These are phyloP conservation scores for Claviceps humidiphila DNA, from an alignment of 2,329 filamentous ascomycete species.

Conservation along the genomic window DNA sequence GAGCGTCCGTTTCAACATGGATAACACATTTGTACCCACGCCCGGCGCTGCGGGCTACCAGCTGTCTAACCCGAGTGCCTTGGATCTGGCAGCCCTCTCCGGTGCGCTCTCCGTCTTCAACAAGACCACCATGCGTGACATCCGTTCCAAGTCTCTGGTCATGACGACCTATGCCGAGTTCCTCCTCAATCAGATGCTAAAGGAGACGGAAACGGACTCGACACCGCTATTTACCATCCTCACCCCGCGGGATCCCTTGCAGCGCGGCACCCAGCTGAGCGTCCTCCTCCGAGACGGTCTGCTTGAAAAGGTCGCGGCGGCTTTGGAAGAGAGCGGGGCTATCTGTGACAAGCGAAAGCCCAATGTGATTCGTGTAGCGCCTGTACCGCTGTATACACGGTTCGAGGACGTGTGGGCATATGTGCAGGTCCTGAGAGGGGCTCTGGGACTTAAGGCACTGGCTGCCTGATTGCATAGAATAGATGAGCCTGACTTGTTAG, in stretches of 20 bases:
- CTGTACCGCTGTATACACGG: slow-evolving; percentile 71
- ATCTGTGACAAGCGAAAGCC: slow-evolving; percentile 76
- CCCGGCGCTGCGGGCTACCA: slow-evolving; percentile 71
- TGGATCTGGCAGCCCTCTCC: slow-evolving; percentile 64
- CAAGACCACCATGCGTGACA: slow-evolving; percentile 52
- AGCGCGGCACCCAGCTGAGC: slow-evolving; percentile 70
- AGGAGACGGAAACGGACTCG: slow-evolving; percentile 14
- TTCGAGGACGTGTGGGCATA: slow-evolving; percentile 55
- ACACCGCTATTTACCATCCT: slow-evolving; percentile 44
- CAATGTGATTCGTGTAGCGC: slow-evolving; percentile 72
- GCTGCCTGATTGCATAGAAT: background rate
- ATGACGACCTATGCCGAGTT: slow-evolving; percentile 67
- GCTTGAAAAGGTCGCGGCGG: slow-evolving; percentile 52
- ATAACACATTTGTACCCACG: slow-evolving; percentile 65
- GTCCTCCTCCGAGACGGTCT: slow-evolving; percentile 54
- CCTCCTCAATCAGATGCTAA: slow-evolving; percentile 38
- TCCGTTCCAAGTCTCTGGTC: slow-evolving; percentile 58
- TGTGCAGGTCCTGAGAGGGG: slow-evolving; percentile 26
- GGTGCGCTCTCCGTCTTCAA: slow-evolving; percentile 64
- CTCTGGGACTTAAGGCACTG: slow-evolving; percentile 11
- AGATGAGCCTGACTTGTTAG: background rate
- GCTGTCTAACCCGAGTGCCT: slow-evolving; percentile 66
- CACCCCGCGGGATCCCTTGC: slow-evolving; percentile 53
- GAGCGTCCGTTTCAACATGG: slow-evolving; percentile 66
- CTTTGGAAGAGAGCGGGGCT: slow-evolving; percentile 54